Conservation (phyloP, 164 flowering plant species). For the Amborella trichopoda region DNA sequence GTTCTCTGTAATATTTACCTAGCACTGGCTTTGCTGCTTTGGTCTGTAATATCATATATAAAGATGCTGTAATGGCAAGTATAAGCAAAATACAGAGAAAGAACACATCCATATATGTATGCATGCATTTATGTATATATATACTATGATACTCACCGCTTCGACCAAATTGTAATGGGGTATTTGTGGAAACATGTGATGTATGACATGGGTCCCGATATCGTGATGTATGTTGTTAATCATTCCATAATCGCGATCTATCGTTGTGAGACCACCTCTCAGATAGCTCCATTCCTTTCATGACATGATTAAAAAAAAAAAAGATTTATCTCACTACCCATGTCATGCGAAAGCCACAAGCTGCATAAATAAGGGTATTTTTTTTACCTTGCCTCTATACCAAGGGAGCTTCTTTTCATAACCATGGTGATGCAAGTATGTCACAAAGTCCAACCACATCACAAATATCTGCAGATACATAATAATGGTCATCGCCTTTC, state of each 20-base stretch:
- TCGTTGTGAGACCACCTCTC: slow-evolving; percentile 59
- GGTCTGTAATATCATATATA: slow-evolving; percentile 18
- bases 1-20: slow-evolving; percentile 46
- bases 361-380: no score
- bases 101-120: no score
- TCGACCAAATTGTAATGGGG: slow-evolving; percentile 55
- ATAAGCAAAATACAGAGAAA: no score
- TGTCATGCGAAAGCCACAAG: no score
- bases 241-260: slow-evolving; percentile 56
- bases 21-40: slow-evolving; percentile 50
- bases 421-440: slow-evolving; percentile 76
- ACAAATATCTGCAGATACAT: slow-evolving; percentile 32
- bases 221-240: slow-evolving; percentile 63
- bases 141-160: slow-evolving; percentile 67
- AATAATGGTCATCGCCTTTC: no score
- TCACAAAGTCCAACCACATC: slow-evolving; percentile 62
- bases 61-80: neutral
- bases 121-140: no score
- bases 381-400: slow-evolving; percentile 66
- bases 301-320: no score
- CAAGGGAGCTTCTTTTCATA: slow-evolving; percentile 64
- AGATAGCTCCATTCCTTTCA: slow-evolving; percentile 66
- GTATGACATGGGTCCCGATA: slow-evolving; percentile 65
- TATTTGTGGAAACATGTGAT: slow-evolving; percentile 62
- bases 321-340: no score